These are phyloP conservation scores for Xylariaceae sp. DNA, from an alignment of 2,329 filamentous ascomycete species.

Conservation along the genomic window DNA sequence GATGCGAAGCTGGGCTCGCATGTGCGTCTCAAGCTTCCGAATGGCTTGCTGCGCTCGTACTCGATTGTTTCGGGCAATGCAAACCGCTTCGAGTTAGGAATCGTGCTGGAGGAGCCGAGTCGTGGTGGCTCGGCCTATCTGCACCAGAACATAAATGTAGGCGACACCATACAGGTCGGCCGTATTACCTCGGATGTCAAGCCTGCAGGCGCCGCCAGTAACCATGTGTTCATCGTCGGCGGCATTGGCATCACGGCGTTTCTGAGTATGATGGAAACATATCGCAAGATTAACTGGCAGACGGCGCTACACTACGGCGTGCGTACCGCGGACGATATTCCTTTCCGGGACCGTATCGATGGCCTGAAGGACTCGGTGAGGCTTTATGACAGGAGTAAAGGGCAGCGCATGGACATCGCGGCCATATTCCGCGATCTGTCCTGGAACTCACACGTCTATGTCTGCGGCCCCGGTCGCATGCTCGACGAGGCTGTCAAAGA, in stretches of 20 bases:
- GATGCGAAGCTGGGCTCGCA: constrained; percentile 54
- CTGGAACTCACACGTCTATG: constrained; percentile 64
- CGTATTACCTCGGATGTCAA: constrained; percentile 57
- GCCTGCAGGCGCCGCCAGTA: constrained; percentile 53
- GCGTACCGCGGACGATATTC: constrained; percentile 55
- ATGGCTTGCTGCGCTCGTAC: constrained; percentile 63
- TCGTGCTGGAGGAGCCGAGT: constrained; percentile 60
- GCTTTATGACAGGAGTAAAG: constrained; percentile 59
- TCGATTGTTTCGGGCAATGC: constrained; percentile 61
- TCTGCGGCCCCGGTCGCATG: constrained; percentile 64
- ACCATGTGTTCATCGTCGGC: constrained; percentile 67
- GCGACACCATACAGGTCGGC: constrained; percentile 57
- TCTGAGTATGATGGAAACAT: constrained; percentile 52
- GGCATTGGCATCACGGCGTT: constrained; percentile 73
- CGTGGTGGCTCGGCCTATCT: constrained; percentile 67
- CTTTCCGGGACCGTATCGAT: constrained; percentile 57
- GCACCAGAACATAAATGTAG: constrained; percentile 54
- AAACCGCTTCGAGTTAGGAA: constrained; percentile 60
- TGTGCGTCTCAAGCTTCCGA: constrained; percentile 61
- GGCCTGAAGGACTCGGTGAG: constrained; percentile 49
- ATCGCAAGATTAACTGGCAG: constrained; percentile 53
- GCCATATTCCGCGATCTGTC: constrained; percentile 51
- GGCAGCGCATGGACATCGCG: constrained; percentile 58
- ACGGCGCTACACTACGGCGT: constrained; percentile 65
- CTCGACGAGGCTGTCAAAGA: constrained; percentile 56